Base-by-base conservation (phyloP, 306 rosid genomes). In the Cucurbita moschata region DNA sequence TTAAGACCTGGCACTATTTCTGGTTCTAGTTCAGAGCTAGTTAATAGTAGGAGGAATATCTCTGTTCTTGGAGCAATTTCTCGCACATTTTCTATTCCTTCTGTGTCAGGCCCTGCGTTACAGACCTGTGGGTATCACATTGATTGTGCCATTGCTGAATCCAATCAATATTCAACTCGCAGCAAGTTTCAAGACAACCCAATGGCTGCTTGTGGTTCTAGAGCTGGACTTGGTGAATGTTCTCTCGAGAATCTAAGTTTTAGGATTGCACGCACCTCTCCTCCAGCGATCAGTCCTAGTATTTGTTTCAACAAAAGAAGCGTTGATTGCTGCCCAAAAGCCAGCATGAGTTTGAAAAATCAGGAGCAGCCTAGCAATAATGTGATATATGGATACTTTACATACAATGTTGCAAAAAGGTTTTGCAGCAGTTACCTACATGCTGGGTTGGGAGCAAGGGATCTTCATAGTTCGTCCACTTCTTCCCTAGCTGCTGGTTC, bases 51-150 rank as follows among this genome's bases (percentile, higher is more conserved):
- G 44, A 84, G 80, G 84, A 78, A 81, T 8, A 80, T 91, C 58
- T 85, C 96, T 42, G 87, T 83, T 30, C 92, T 87, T 71, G 96
- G 88, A 73, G 84, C 92, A 4, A 50, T 89, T 21, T 95, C 96
- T 0, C 85, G 96, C 1, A 84, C 96, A 0, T 73, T 89, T 57
- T 91, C 92, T 30, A 76, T 73, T 67, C 97, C 97, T 0, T 91
- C 97, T 23, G 86, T 86, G 26, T 89, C 86, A 0, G 91, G 91
- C 72, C 96, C 95, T 60, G 83, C 92, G 0, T 47, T 86, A 37
- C 95, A 89, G 83, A 83, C 62, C 72, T 84, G 92, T 72, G 88
- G 92, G 23, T 91, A 86, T 79, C 99, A 84, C 21, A 81, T 85
- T 78, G 88, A 85, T 77, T 69, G 85, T 30, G 79, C 73, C 4